phyloP scores from a whole-genome alignment of 805 yeast species.

The Debaryomyces castellii region DNA sequence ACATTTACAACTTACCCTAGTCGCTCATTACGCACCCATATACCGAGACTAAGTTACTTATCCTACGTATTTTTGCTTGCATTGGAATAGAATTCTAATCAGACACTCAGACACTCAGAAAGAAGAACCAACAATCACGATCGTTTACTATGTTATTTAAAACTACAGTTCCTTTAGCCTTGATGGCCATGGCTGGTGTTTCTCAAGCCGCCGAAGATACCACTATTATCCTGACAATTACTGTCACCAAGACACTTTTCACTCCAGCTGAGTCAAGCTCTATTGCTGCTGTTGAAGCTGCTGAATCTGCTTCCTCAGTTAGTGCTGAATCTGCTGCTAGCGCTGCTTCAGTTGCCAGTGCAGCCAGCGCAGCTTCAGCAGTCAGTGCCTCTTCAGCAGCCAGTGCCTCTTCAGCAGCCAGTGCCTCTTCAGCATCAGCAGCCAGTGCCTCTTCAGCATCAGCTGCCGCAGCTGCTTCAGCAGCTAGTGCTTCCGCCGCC shows the following conservation, averaged over 20 bases:
- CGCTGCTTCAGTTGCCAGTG: constrained; percentile 8
- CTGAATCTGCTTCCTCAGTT: constrained; percentile 13
- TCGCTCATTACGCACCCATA: constrained; percentile 4
- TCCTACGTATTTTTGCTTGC: neutral
- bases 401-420: constrained; percentile 9
- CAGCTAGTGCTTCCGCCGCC: constrained; percentile 8
- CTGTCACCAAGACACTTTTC: constrained; percentile 46
- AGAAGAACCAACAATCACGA: neutral
- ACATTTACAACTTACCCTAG: constrained; percentile 3
- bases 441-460: constrained; percentile 8
- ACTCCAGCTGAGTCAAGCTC: constrained; percentile 46
- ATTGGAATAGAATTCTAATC: neutral
- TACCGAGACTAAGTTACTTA: neutral
- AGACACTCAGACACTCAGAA: neutral
- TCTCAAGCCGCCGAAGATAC: constrained; percentile 34
- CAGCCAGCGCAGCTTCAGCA: constrained; percentile 6
- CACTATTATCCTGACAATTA: constrained; percentile 43
- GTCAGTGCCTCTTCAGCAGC: constrained; percentile 7
- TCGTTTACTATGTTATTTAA: constrained; percentile 12
- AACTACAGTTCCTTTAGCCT: constrained; percentile 11
- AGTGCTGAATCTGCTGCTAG: constrained; percentile 11
- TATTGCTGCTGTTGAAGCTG: constrained; percentile 13
- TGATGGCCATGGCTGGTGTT: constrained; percentile 12
- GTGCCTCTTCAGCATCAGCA: constrained; percentile 7
- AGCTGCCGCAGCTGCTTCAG: constrained; percentile 7